A percentile compares a stretch with the other conserved stretches of the same genome.
Conservation (phyloP, 148 eudicot genomes). For the Cornus kousa region DNA sequence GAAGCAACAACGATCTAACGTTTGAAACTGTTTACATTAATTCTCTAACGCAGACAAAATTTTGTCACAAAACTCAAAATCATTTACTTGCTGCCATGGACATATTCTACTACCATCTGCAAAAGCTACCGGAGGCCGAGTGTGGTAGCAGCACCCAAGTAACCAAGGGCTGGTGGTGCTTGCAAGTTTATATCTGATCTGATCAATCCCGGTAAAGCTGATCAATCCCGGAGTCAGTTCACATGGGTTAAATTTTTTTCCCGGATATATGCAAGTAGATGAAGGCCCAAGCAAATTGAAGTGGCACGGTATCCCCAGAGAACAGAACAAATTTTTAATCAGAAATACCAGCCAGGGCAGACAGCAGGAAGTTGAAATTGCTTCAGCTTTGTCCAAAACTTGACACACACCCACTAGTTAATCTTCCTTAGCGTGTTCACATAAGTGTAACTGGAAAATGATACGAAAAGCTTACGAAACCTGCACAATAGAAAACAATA, state of each 20-base stretch:
- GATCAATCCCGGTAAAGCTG: neutral
- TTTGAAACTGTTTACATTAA: neutral
- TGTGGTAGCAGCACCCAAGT: too few relatives aligned
- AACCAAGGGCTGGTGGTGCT: neutral
- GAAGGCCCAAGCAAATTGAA: too few relatives aligned
- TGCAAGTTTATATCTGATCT: neutral
- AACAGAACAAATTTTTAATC: neutral
- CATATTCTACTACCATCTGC: too few relatives aligned
- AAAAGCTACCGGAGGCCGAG: too few relatives aligned
- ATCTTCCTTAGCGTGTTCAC: conserved; percentile 72
- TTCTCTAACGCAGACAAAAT: too few relatives aligned
- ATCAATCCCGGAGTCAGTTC: neutral
- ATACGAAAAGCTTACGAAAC: conserved; percentile 78
- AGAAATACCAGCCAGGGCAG: neutral
- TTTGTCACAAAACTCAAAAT: neutral
- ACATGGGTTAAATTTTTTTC: too few relatives aligned
- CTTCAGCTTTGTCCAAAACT: neutral
- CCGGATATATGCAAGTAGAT: neutral
- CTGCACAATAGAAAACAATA: conserved; percentile 34
- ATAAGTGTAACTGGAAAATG: conserved; percentile 76
- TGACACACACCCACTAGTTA: conserved; percentile 18
- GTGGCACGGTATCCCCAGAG: neutral
- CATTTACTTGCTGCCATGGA: too few relatives aligned
- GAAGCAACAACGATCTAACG: neutral
- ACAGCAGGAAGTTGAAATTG: neutral